Percentiles rank a stretch among this genome's conserved stretches.
These are phyloP conservation scores for Polyporus arcularius DNA, from an alignment of 768 basidiomycete genomes.

Conservation along the genomic window DNA sequence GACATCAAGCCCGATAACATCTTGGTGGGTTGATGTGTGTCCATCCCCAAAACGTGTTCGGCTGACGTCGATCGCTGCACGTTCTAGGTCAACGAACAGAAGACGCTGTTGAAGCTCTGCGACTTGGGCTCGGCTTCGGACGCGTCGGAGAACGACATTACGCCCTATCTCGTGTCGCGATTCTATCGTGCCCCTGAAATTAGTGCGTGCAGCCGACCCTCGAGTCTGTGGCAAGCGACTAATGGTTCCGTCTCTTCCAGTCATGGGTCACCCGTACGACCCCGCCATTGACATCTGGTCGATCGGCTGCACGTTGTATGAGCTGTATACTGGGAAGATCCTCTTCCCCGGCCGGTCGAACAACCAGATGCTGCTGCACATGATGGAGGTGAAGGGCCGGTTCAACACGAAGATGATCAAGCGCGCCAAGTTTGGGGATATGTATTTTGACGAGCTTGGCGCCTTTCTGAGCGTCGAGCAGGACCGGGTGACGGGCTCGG, in stretches of 20 bases:
- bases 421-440: slow-evolving; percentile 87
- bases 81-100: slow-evolving; percentile 87
- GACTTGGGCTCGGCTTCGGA: slow-evolving; percentile 98
- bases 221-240: slow-evolving; percentile 2
- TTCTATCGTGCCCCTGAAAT: slow-evolving; percentile 99
- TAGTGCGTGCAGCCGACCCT: slow-evolving; percentile 54
- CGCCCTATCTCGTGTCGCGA: slow-evolving; percentile 94
- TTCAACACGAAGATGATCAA: slow-evolving; percentile 95
- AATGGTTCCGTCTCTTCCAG: slow-evolving; percentile 40
- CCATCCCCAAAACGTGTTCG: slow-evolving; percentile 1
- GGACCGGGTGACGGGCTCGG: slow-evolving; percentile 81
- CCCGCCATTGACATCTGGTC: slow-evolving; percentile 95
- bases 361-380: slow-evolving; percentile 95
- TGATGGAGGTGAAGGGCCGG: slow-evolving; percentile 97
- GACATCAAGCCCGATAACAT: slow-evolving; percentile 99
- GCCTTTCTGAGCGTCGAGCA: slow-evolving; percentile 83
- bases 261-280: slow-evolving; percentile 95
- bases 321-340: slow-evolving; percentile 95
- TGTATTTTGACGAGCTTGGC: slow-evolving; percentile 93
- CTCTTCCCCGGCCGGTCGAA: slow-evolving; percentile 96
- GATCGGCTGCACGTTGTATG: slow-evolving; percentile 95
- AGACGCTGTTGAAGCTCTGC: slow-evolving; percentile 91
- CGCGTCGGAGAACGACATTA: slow-evolving; percentile 93
- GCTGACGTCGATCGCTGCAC: neutral
- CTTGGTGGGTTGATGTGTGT: slow-evolving; percentile 53